phyloP scores from a whole-genome alignment of 176 grass and related monocot species.

The Cenchrus purpureus region DNA sequence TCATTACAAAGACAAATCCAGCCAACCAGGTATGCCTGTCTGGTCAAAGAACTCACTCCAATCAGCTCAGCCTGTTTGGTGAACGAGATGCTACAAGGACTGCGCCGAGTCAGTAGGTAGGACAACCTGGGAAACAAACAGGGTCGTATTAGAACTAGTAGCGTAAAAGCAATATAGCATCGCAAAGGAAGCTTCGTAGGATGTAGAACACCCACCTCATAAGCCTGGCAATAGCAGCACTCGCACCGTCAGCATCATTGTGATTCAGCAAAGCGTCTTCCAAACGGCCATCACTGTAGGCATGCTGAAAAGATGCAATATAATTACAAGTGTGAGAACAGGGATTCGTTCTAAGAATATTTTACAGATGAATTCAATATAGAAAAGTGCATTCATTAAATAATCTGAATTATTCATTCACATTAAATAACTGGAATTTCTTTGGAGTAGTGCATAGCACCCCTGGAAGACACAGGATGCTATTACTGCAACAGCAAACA shows the following conservation, averaged over 20 bases:
- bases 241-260: conserved; percentile 61
- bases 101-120: conserved; percentile 50
- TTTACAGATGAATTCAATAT: too few species aligned
- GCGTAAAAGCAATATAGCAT: background rate
- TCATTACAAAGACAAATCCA: conserved; percentile 22
- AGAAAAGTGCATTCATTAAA: too few species aligned
- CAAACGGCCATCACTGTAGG: conserved; percentile 76
- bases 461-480: too few species aligned
- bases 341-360: too few species aligned
- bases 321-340: conserved; percentile 30
- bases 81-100: background rate
- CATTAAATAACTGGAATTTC: too few species aligned
- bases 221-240: conserved; percentile 54
- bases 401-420: too few species aligned
- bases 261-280: conserved; percentile 71
- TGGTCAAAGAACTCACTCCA: conserved; percentile 16
- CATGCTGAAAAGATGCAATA: conserved; percentile 58
- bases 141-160: conserved; percentile 20
- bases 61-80: background rate
- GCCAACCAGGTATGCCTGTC: background rate
- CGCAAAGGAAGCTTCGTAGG: conserved; percentile 1
- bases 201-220: conserved; percentile 52
- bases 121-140: conserved; percentile 48
- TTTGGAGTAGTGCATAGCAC: too few species aligned
- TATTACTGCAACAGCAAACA: too few species aligned